phyloP scores from a whole-genome alignment of 1,284 basidiomycete genomes.

The Cryptococcus sp. region DNA sequence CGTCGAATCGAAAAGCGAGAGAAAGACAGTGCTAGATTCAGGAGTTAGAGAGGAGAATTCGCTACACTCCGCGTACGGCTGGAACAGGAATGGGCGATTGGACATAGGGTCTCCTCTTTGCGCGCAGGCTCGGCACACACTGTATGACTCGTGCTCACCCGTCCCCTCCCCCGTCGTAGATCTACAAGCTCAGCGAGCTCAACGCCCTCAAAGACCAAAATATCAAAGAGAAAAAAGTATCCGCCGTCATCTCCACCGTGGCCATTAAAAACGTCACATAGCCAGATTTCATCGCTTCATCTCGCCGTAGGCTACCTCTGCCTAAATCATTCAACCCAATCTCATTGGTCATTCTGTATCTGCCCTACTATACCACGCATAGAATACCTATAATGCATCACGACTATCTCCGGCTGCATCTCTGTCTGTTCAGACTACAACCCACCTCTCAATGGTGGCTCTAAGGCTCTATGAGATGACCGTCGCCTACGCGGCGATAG shows the following conservation, averaged over 20 bases:
- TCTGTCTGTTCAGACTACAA: neutral
- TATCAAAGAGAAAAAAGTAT: conserved; percentile 58
- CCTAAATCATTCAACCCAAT: neutral
- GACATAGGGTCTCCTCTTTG: no score
- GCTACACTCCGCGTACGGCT: no score
- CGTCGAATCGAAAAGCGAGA: no score
- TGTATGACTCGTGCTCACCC: neutral
- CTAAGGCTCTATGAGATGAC: neutral
- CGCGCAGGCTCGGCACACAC: no score
- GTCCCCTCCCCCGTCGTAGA: conserved; percentile 54
- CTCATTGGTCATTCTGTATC: neutral
- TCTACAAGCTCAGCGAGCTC: conserved; percentile 69
- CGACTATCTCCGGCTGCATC: no score
- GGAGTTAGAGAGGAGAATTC: no score
- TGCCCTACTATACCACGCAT: neutral
- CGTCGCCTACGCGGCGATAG: conserved; percentile 34
- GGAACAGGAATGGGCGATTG: no score
- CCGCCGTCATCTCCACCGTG: conserved; percentile 71
- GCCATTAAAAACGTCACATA: conserved; percentile 74
- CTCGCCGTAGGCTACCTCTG: no score
- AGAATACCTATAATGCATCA: neutral
- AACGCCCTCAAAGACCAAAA: conserved; percentile 44
- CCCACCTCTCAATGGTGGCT: neutral
- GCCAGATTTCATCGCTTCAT: neutral
- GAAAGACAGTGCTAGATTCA: no score